phyloP scores from a whole-genome alignment of 2,329 filamentous ascomycete genomes.

The Trichothecium roseum region DNA sequence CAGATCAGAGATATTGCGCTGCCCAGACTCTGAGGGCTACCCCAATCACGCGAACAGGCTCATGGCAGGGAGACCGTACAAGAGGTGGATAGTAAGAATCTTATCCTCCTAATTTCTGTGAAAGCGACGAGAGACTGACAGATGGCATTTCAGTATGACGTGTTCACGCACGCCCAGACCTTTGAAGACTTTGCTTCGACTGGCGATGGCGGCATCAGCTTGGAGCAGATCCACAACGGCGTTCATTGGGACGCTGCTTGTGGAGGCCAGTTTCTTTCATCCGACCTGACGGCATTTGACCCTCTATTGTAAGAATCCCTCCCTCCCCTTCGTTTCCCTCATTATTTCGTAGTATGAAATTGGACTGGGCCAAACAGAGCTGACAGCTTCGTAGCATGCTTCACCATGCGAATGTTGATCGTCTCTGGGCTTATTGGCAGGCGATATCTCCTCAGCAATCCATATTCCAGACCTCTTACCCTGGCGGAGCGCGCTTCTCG shows the following conservation, averaged over 20 bases:
- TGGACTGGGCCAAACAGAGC: too few relatives aligned
- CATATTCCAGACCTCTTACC: conserved; percentile 24
- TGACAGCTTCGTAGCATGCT: conserved; percentile 23
- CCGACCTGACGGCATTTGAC: conserved; percentile 33
- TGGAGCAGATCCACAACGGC: conserved; percentile 32
- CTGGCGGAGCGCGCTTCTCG: conserved; percentile 24
- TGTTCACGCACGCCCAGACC: conserved; percentile 23
- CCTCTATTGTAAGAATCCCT: conserved; percentile 34
- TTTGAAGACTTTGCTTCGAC: conserved; percentile 25
- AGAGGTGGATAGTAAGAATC: conserved; percentile 29
- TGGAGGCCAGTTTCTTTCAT: conserved; percentile 27
- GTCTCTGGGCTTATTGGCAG: conserved; percentile 50
- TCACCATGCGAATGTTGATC: conserved; percentile 50
- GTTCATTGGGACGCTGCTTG: conserved; percentile 31
- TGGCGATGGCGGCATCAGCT: conserved; percentile 23
- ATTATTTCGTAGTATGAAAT: too few relatives aligned
- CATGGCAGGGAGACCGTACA: conserved; percentile 22
- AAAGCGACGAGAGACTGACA: too few relatives aligned
- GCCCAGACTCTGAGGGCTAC: conserved; percentile 25
- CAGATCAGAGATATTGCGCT: conserved; percentile 28
- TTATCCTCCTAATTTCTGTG: not conserved
- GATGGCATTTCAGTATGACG: conserved; percentile 27
- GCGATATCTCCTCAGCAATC: conserved; percentile 25
- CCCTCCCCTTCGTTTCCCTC: too few relatives aligned
- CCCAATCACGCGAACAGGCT: conserved; percentile 25